Evolutionary conservation across 2,329 filamentous ascomycete species (phyloP).

Genomic region (Davidsoniella eucalypti): DNA sequence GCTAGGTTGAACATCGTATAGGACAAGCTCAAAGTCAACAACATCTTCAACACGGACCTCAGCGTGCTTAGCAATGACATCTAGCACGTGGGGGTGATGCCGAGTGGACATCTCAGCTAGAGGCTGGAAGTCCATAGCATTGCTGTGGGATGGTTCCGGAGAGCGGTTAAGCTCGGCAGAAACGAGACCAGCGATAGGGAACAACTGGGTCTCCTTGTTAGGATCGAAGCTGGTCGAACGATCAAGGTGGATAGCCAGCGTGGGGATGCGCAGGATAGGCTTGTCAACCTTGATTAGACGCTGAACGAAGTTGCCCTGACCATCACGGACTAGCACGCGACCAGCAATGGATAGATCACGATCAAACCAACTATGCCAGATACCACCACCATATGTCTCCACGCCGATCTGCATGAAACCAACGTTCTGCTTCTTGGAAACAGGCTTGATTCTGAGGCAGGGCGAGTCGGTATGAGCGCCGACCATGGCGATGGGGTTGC

Average conservation of each 20-base stretch:
- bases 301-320: slow-evolving; percentile 58
- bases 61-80: slow-evolving; percentile 68
- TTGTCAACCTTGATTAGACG: slow-evolving; percentile 81
- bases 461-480: slow-evolving; percentile 94
- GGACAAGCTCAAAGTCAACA: slow-evolving; percentile 87
- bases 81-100: slow-evolving; percentile 76
- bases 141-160: slow-evolving; percentile 21
- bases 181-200: slow-evolving; percentile 79
- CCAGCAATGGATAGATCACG: slow-evolving; percentile 84
- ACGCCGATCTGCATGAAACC: slow-evolving; percentile 91
- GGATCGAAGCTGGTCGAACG: slow-evolving; percentile 74
- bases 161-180: slow-evolving; percentile 69
- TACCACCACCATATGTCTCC: slow-evolving; percentile 88
- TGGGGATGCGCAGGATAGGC: slow-evolving; percentile 82
- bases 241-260: slow-evolving; percentile 84
- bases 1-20: slow-evolving; percentile 89
- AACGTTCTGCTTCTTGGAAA: slow-evolving; percentile 72
- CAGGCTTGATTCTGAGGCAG: slow-evolving; percentile 80
- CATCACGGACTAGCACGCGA: slow-evolving; percentile 62
- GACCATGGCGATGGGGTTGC: slow-evolving; percentile 82
- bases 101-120: slow-evolving; percentile 63
- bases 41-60: slow-evolving; percentile 55
- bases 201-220: slow-evolving; percentile 93
- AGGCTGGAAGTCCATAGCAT: slow-evolving; percentile 44
- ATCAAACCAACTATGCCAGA: slow-evolving; percentile 99